Conservation (phyloP, 169 alveolate species). For the Perkinsus marinus region DNA sequence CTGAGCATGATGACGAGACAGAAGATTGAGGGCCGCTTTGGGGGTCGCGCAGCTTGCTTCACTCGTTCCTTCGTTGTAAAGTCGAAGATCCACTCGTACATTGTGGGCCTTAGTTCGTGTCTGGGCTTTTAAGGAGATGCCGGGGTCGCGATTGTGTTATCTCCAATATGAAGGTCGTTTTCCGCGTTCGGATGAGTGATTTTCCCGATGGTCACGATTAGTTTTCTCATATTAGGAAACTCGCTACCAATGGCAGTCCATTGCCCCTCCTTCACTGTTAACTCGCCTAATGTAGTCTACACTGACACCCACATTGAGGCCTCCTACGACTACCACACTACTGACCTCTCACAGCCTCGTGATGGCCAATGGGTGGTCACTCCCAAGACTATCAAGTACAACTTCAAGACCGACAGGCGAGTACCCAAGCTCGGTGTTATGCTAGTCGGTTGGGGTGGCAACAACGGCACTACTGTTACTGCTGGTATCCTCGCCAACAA, state of each 20-base stretch:
- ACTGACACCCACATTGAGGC: slow-evolving; percentile 12
- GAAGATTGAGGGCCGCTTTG: too few species aligned
- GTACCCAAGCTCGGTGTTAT: slow-evolving; percentile 61
- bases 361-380: neutral
- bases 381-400: neutral
- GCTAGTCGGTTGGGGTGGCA: slow-evolving; percentile 77
- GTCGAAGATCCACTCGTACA: too few species aligned
- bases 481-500: slow-evolving; percentile 69
- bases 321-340: slow-evolving; percentile 9
- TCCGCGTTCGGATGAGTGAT: too few species aligned
- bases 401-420: neutral
- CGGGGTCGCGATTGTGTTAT: too few species aligned
- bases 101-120: too few species aligned
- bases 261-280: neutral
- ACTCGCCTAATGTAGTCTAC: slow-evolving; percentile 12
- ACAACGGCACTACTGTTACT: slow-evolving; percentile 68
- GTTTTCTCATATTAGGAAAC: too few species aligned
- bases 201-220: too few species aligned
- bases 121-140: too few species aligned
- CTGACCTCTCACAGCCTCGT: neutral
- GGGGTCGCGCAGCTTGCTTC: too few species aligned
- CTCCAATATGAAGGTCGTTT: too few species aligned
- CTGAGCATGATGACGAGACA: too few species aligned
- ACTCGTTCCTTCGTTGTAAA: too few species aligned
- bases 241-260: neutral